These are phyloP conservation scores for Datisca glomerata DNA, from an alignment of 306 rosid species.

Conservation along the genomic window DNA sequence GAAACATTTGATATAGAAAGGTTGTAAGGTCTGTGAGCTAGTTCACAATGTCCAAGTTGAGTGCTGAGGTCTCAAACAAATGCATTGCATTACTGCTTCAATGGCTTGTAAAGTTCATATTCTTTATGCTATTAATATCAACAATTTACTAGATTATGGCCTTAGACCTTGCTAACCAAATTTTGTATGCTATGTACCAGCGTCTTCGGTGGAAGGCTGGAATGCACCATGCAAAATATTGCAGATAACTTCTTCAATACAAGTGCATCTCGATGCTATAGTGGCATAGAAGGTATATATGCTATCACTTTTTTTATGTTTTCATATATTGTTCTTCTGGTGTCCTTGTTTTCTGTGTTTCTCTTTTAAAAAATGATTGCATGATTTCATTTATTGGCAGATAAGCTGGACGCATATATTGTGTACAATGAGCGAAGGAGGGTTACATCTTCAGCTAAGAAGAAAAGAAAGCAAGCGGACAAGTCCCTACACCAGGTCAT, in stretches of 20 bases:
- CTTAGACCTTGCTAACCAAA: background rate
- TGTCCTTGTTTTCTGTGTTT: conserved; percentile 11
- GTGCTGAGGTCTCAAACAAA: no score
- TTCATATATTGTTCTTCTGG: conserved; percentile 9
- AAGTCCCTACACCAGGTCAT: conserved; percentile 82
- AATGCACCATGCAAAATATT: conserved; percentile 97
- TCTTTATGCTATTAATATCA: no score
- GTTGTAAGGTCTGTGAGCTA: no score
- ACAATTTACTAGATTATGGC: no score
- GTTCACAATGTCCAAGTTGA: no score
- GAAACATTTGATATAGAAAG: no score
- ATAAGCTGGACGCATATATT: conserved; percentile 69
- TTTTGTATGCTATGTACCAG: conserved; percentile 20
- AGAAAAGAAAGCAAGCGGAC: conserved; percentile 48
- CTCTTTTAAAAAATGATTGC: conserved; percentile 1
- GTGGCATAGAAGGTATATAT: conserved; percentile 53
- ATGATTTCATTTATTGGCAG: conserved; percentile 35
- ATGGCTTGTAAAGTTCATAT: no score
- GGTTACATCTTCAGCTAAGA: conserved; percentile 94
- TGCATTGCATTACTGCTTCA: no score
- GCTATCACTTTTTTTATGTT: conserved; percentile 9
- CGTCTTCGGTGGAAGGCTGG: conserved; percentile 81
- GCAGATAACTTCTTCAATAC: conserved; percentile 69
- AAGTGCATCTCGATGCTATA: conserved; percentile 46
- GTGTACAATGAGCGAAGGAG: conserved; percentile 81